Percentiles rank a stretch among this genome's conserved stretches.
phyloP scores from a whole-genome alignment of 2,329 filamentous ascomycete genomes.

The Talaromyces sp. region DNA sequence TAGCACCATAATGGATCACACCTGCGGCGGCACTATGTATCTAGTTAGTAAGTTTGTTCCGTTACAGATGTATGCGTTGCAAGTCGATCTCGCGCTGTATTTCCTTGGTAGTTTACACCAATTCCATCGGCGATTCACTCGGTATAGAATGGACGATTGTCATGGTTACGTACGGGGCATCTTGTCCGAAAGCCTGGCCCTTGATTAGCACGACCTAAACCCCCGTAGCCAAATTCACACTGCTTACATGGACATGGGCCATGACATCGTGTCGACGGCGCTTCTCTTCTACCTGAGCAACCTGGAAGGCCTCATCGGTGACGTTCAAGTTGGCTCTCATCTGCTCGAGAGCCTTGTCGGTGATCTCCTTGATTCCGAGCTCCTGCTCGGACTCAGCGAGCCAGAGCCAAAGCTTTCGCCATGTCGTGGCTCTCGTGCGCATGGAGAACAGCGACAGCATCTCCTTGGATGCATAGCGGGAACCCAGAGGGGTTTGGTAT shows the following conservation, averaged over 20 bases:
- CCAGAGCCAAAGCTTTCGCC: conserved; percentile 80
- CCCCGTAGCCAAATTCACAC: neutral
- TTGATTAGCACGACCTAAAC: neutral
- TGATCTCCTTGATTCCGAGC: conserved; percentile 67
- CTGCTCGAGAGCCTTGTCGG: conserved; percentile 67
- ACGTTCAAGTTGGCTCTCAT: conserved; percentile 71
- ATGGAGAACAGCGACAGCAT: conserved; percentile 78
- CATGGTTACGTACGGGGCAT: neutral
- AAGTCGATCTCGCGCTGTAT: neutral
- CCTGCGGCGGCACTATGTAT: conserved; percentile 63
- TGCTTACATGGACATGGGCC: conserved; percentile 56
- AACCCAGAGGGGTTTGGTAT: conserved; percentile 64
- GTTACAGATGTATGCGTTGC: neutral
- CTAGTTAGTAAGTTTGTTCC: neutral
- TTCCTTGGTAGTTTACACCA: neutral
- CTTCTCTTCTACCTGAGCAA: conserved; percentile 73
- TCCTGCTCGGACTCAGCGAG: conserved; percentile 79
- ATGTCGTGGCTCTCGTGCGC: conserved; percentile 68
- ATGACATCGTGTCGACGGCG: conserved; percentile 47
- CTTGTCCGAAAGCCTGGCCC: neutral
- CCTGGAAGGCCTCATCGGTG: conserved; percentile 71
- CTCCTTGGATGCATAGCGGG: conserved; percentile 56
- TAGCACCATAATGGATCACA: conserved; percentile 68
- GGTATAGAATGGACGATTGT: conserved; percentile 48
- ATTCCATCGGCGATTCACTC: conserved; percentile 22